Evolutionary conservation across 441 rosid species (phyloP).

Genomic region (Capsella rubella): DNA sequence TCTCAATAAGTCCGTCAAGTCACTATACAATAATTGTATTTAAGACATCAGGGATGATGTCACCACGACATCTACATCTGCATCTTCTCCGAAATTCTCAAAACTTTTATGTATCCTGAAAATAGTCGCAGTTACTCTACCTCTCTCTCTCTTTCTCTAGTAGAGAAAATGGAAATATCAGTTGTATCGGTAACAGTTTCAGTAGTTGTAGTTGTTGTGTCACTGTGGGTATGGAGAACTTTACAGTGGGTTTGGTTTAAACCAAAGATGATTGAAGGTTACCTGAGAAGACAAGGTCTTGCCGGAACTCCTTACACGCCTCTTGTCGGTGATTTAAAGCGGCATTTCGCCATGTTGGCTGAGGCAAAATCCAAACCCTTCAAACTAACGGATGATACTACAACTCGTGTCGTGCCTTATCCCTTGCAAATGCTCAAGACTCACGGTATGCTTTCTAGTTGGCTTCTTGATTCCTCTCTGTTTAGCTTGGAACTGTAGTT

Average conservation of each 20-base stretch:
- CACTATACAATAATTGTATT: background rate
- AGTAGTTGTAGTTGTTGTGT: background rate
- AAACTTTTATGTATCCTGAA: background rate
- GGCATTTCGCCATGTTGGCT: conserved; percentile 3
- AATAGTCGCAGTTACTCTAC: background rate
- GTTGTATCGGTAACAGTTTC: conserved; percentile 14
- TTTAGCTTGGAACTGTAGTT: background rate
- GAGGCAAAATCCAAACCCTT: conserved; percentile 40
- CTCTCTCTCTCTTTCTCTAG: background rate
- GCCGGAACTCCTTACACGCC: conserved; percentile 35
- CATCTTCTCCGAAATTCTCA: background rate
- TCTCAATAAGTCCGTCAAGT: background rate
- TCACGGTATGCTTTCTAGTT: conserved; percentile 34
- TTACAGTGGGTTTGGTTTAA: conserved; percentile 43
- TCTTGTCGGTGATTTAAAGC: conserved; percentile 40
- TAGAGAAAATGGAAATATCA: conserved; percentile 22
- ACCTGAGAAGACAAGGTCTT: conserved; percentile 46
- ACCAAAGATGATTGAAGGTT: conserved; percentile 44
- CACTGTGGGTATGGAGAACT: conserved; percentile 34
- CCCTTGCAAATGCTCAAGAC: conserved; percentile 28
- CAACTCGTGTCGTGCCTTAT: conserved; percentile 29
- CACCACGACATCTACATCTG: background rate
- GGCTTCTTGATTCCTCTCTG: background rate
- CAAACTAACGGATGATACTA: conserved; percentile 36
- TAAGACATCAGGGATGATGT: conserved; percentile 3